phyloP scores from a whole-genome alignment of 768 basidiomycete genomes.

The Hemileccinum impolitum region DNA sequence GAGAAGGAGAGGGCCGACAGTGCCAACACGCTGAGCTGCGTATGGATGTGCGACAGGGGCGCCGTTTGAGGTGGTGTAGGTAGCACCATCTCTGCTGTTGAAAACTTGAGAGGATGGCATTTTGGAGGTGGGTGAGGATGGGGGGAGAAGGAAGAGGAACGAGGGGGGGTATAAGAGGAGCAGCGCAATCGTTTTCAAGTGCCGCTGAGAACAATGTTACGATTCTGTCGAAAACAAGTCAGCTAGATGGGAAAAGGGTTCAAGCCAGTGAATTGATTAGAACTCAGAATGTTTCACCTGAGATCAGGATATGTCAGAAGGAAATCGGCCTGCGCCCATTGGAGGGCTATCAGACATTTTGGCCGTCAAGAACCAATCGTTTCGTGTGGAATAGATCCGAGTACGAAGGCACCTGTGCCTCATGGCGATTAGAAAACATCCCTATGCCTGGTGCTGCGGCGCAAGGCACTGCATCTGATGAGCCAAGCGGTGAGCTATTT shows the following conservation, averaged over 20 bases:
- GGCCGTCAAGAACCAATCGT: neutral
- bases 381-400: neutral
- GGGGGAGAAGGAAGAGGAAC: neutral
- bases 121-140: constrained; percentile 3
- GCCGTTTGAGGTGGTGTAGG: constrained; percentile 87
- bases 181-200: constrained; percentile 19
- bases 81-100: constrained; percentile 49
- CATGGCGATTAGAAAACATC: too few species aligned
- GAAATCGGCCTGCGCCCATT: too few species aligned
- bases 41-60: constrained; percentile 75
- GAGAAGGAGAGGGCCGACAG: constrained; percentile 78
- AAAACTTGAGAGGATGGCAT: constrained; percentile 69
- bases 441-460: neutral
- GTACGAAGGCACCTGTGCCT: too few species aligned
- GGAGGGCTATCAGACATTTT: too few species aligned
- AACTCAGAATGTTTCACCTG: constrained; percentile 14
- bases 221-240: constrained; percentile 6
- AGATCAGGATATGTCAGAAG: neutral
- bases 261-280: neutral
- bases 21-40: constrained; percentile 71
- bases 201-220: constrained; percentile 22
- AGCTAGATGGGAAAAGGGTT: constrained; percentile 7
- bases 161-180: constrained; percentile 10
- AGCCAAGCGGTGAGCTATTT: too few species aligned
- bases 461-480: neutral